These are phyloP conservation scores for Lactifluus hygrophoroides DNA, from an alignment of 768 basidiomycete genomes.

Conservation along the genomic window DNA sequence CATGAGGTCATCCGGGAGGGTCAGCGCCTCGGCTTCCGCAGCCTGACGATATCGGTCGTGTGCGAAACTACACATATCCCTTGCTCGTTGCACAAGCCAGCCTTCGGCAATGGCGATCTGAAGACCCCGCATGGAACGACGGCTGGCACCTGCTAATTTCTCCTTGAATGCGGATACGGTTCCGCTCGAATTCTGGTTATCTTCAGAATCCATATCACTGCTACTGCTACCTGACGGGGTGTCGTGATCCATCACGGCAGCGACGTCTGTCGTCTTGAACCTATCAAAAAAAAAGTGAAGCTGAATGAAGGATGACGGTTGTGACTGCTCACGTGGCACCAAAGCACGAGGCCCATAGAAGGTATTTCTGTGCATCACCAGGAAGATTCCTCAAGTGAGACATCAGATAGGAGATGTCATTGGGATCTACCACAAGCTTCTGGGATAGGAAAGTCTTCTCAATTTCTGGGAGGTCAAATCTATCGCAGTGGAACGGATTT, in stretches of 20 bases:
- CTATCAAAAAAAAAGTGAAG: constrained; percentile 27
- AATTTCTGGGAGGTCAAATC: constrained; percentile 49
- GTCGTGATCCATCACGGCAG: constrained; percentile 67
- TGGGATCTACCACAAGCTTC: constrained; percentile 45
- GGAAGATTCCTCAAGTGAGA: constrained; percentile 52
- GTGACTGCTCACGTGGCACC: constrained; percentile 49
- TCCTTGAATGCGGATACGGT: constrained; percentile 42
- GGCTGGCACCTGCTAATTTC: constrained; percentile 29
- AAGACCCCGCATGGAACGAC: constrained; percentile 57
- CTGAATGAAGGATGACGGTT: not conserved
- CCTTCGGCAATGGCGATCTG: constrained; percentile 62
- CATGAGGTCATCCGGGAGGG: constrained; percentile 39
- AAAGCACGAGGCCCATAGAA: constrained; percentile 66
- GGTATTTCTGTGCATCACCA: constrained; percentile 55
- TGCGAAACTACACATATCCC: constrained; percentile 70
- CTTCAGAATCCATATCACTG: constrained; percentile 37
- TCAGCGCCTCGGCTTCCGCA: constrained; percentile 49
- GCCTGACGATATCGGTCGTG: constrained; percentile 73
- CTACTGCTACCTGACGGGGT: constrained; percentile 47
- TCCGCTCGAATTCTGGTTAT: constrained; percentile 45
- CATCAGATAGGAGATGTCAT: constrained; percentile 52
- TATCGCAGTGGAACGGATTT: constrained; percentile 19
- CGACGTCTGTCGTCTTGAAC: constrained; percentile 67
- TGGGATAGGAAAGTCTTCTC: constrained; percentile 46
- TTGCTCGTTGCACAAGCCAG: constrained; percentile 62